Evolutionary conservation across 2,329 filamentous ascomycete species (phyloP), one percentile per base, ranked within the genome.

Genomic region (Penicillium thymicola): DNA sequence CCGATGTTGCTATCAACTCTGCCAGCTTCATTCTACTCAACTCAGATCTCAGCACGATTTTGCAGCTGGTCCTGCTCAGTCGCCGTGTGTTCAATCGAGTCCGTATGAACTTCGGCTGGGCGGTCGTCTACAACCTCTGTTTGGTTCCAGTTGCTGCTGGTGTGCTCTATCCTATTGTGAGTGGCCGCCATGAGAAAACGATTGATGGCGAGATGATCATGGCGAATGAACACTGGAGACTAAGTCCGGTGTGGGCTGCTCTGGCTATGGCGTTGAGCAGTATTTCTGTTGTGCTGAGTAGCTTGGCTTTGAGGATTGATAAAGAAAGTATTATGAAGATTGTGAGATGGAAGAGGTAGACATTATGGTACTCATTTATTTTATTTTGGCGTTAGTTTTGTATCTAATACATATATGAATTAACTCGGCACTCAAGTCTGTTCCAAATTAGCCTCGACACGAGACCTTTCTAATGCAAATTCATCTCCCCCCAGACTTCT

Each of bases 231-330:
- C 75, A 77, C 49, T 80, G 77, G 75, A 69, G 78, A 34, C 58
- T 81, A 9, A 77, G 76, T 60, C 79, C 79, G 1, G 79, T 80
- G 6, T 97, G 92, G 92, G 93, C 92, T 5, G 88, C 87, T 63
- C 75, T 96, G 70, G 92, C 92, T 1, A 97, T 97, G 93, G 93
- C 93, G 27, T 74, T 92, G 72, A 96, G 92, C 74, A 93, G 89
- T 72, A 87, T 97, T 63, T 94, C 89, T 68, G 92, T 97, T 44
- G 89, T 97, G 49, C 76, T 85, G 69, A 96, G 91, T 71, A 93
- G 89, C 76, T 75, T 96, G 67, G 80, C 86, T 48, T 74, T 97
- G 76, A 83, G 87, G 70, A 81, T 77, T 60, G 72, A 75, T 43
- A 62, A 62, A 49, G 64, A 59, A 41, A 62, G 50, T 32, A 47